Percentiles rank a stretch among this genome's conserved stretches.
Evolutionary conservation across 305 asterid genomes (phyloP).

Genomic region (Galium porrigens): DNA sequence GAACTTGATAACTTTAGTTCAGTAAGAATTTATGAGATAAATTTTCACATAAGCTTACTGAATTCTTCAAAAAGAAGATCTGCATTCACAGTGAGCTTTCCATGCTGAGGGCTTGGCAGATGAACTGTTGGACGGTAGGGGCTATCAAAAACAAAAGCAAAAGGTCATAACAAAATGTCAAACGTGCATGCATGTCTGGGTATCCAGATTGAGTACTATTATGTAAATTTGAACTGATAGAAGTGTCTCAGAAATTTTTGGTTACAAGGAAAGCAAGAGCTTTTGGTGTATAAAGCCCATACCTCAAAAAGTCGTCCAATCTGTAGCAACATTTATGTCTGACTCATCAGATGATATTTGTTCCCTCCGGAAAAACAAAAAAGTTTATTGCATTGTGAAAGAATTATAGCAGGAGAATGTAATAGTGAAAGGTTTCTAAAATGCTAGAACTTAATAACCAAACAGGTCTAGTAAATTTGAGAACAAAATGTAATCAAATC

Average conservation of each 20-base stretch:
- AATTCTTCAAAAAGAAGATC: slow-evolving; percentile 73
- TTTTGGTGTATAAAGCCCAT: slow-evolving; percentile 16
- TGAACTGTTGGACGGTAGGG: slow-evolving; percentile 60
- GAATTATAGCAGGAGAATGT: not conserved
- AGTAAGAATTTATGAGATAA: slow-evolving; percentile 10
- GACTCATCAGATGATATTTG: slow-evolving; percentile 6
- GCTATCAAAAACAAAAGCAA: slow-evolving; percentile 34
- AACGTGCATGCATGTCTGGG: slow-evolving; percentile 13
- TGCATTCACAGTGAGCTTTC: slow-evolving; percentile 65
- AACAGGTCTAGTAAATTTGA: not conserved
- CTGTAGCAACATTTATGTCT: slow-evolving; percentile 32
- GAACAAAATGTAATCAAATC: not conserved
- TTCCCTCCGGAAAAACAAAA: not conserved
- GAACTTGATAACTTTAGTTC: slow-evolving; percentile 12
- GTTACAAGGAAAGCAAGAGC: slow-evolving; percentile 11
- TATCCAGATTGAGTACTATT: slow-evolving; percentile 1
- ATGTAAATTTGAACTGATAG: not conserved
- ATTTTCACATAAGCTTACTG: slow-evolving; percentile 31
- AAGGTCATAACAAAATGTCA: not conserved
- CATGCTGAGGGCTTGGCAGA: slow-evolving; percentile 48
- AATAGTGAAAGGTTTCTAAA: not conserved
- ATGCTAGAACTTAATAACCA: not conserved
- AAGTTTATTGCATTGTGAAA: not conserved
- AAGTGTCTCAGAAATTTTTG: not conserved
- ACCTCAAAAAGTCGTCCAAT: slow-evolving; percentile 85